Percentiles rank a stretch among this genome's conserved stretches.
phyloP scores from a whole-genome alignment of 225 moss, liverwort and hornwort genomes.

The Bryum argenteum region DNA sequence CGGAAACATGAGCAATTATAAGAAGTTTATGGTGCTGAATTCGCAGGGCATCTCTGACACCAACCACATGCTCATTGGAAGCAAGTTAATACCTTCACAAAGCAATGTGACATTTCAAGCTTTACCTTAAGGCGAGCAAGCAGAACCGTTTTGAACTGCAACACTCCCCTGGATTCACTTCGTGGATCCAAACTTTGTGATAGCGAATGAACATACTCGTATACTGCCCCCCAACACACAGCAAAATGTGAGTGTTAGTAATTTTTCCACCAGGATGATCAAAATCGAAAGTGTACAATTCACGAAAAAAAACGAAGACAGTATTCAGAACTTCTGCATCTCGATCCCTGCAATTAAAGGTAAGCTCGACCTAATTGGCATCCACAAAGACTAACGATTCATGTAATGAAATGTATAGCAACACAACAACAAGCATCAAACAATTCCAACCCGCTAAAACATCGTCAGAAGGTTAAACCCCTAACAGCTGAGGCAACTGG shows the following conservation, averaged over 20 bases:
- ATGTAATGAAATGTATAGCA: constrained; percentile 8
- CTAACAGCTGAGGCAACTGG: not conserved
- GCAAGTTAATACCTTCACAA: not conserved
- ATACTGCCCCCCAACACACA: constrained; percentile 55
- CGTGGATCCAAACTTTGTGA: constrained; percentile 82
- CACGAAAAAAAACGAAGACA: not conserved
- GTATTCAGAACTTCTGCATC: constrained; percentile 11
- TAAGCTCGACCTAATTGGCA: constrained; percentile 12
- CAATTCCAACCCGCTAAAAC: constrained; percentile 5
- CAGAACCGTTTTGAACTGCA: constrained; percentile 91
- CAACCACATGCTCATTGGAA: not conserved
- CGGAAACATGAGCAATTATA: constrained; percentile 16
- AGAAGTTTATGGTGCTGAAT: not conserved
- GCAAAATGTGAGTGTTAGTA: constrained; percentile 25
- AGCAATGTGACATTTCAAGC: not conserved
- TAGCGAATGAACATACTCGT: constrained; percentile 77
- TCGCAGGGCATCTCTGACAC: not conserved
- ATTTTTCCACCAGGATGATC: not conserved
- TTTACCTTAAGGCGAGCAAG: constrained; percentile 75
- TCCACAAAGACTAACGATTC: constrained; percentile 14
- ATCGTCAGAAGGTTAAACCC: not conserved
- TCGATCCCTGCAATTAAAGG: constrained; percentile 15
- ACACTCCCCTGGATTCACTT: constrained; percentile 85
- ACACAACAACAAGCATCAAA: not conserved
- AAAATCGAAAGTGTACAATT: constrained; percentile 1